Evolutionary conservation across 306 rosid genomes (phyloP).

Genomic region (Glycyrrhiza uralensis): DNA sequence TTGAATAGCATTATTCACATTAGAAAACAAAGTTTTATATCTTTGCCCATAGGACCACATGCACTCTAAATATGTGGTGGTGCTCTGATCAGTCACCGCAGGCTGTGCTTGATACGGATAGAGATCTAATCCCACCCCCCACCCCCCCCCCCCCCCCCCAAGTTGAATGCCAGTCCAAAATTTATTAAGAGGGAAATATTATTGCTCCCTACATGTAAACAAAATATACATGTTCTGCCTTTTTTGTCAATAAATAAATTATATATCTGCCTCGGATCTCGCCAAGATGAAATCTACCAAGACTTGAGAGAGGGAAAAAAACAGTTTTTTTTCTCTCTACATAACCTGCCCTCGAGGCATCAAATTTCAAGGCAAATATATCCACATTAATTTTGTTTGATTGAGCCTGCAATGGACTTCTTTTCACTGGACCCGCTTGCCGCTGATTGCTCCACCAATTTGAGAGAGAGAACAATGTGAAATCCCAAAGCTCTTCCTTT

Average conservation of each 20-base stretch:
- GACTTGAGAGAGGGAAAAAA: not conserved
- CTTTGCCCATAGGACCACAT: slow-evolving; percentile 20
- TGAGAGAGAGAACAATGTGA: slow-evolving; percentile 5
- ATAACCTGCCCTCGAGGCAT: not conserved
- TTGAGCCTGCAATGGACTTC: not conserved
- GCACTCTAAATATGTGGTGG: not conserved
- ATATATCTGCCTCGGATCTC: not conserved
- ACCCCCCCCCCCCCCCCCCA: no score
- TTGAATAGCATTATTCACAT: not conserved
- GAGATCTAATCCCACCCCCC: not conserved
- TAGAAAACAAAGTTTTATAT: not conserved
- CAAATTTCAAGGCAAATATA: not conserved
- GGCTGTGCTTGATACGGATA: not conserved
- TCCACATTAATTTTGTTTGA: slow-evolving; percentile 17
- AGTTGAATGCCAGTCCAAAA: not conserved
- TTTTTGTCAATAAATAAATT: no score
- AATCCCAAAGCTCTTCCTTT: not conserved
- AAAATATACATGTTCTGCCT: no score
- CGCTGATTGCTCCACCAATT: slow-evolving; percentile 17
- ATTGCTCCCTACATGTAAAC: not conserved
- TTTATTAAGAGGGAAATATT: slow-evolving; percentile 15
- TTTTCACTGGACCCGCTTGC: no score
- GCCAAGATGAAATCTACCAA: slow-evolving; percentile 20
- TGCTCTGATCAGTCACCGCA: not conserved
- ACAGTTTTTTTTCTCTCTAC: not conserved